phyloP scores from a whole-genome alignment of 2,329 filamentous ascomycete species.

The Trichocomaceae sp. region DNA sequence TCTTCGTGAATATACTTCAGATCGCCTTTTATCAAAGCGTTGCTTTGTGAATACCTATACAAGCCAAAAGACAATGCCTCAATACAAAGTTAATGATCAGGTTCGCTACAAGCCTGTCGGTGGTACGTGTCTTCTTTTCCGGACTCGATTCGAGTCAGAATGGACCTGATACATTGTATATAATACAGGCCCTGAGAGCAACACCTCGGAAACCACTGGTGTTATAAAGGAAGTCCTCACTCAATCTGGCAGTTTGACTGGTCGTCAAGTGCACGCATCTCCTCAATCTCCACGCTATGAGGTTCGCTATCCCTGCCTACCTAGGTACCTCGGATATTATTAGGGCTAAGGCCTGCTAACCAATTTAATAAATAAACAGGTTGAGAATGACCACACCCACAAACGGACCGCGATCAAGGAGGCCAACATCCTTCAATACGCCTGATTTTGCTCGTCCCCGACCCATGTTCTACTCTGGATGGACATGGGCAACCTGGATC shows the following conservation, averaged over 20 bases:
- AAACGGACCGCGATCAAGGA: slow-evolving; percentile 27
- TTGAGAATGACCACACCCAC: slow-evolving; percentile 23
- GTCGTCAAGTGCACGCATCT: slow-evolving; percentile 32
- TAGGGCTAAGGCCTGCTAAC: neutral
- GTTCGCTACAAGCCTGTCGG: slow-evolving; percentile 40
- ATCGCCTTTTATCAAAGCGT: neutral
- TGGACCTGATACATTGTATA: neutral
- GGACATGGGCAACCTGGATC: slow-evolving; percentile 2
- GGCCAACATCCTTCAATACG: slow-evolving; percentile 23
- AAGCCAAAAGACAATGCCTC: slow-evolving; percentile 18
- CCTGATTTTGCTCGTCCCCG: slow-evolving; percentile 7
- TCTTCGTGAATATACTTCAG: neutral
- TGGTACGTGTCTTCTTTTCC: slow-evolving; percentile 22
- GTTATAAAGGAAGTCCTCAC: slow-evolving; percentile 33
- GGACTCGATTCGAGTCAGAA: neutral
- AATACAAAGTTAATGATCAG: slow-evolving; percentile 28
- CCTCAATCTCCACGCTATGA: slow-evolving; percentile 33
- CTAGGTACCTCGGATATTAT: no score
- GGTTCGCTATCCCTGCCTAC: slow-evolving; percentile 19
- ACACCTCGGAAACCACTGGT: slow-evolving; percentile 35
- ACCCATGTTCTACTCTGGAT: neutral
- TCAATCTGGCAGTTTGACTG: slow-evolving; percentile 25
- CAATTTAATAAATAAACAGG: slow-evolving; percentile 13
- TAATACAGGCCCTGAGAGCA: slow-evolving; percentile 30
- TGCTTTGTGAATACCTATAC: neutral